phyloP scores from a whole-genome alignment of 257 asterid species.

The Penstemon davidsonii region DNA sequence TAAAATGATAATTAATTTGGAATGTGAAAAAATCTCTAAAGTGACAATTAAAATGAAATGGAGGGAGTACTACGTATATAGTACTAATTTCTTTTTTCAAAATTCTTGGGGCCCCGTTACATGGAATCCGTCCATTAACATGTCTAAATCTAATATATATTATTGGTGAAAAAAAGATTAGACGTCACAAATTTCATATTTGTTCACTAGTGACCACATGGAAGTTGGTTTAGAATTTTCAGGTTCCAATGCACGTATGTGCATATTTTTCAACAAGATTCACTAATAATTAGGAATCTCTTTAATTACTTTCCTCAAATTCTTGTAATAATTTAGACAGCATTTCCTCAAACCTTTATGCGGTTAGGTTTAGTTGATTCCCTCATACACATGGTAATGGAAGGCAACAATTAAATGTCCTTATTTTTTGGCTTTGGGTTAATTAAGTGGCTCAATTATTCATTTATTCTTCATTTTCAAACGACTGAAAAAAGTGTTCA shows the following conservation, averaged over 20 bases:
- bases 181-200: neutral
- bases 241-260: neutral
- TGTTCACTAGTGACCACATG: neutral
- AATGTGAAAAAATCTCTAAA: too few relatives aligned
- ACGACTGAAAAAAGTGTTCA: neutral
- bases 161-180: too few relatives aligned
- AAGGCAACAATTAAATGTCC: neutral
- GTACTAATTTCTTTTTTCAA: too few relatives aligned
- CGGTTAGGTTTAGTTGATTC: constrained; percentile 8
- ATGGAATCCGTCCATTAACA: too few relatives aligned
- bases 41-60: too few relatives aligned
- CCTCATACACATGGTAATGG: constrained; percentile 19
- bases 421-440: too few relatives aligned
- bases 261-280: constrained; percentile 17
- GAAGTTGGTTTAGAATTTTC: neutral
- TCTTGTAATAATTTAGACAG: constrained; percentile 12
- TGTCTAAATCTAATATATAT: too few relatives aligned
- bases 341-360: constrained; percentile 13
- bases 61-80: too few relatives aligned
- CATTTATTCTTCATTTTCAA: constrained; percentile 12
- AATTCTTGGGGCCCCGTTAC: too few relatives aligned
- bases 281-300: constrained; percentile 23
- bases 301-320: constrained; percentile 18
- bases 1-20: too few relatives aligned
- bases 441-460: neutral